These are phyloP conservation scores for Boletus semigastroideus DNA, from an alignment of 1,284 basidiomycete species.

Conservation along the genomic window DNA sequence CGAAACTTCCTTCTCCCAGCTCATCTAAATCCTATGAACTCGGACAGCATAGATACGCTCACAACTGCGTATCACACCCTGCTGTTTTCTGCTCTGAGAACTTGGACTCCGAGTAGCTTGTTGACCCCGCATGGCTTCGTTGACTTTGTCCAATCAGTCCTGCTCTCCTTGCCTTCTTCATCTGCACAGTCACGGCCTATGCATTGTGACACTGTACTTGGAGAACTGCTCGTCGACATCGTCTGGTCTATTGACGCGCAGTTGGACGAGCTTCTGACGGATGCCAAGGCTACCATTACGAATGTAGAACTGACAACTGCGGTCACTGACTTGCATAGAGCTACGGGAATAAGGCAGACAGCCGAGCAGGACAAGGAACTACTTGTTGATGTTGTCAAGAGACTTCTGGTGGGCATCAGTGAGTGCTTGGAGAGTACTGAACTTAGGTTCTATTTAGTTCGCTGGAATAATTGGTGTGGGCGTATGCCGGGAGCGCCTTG, in stretches of 20 bases:
- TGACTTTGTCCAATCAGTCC: constrained; percentile 56
- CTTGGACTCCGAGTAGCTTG: constrained; percentile 49
- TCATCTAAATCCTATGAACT: constrained; percentile 56
- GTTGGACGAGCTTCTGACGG: constrained; percentile 65
- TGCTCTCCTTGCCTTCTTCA: constrained; percentile 66
- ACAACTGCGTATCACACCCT: constrained; percentile 67
- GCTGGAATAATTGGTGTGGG: constrained; percentile 54
- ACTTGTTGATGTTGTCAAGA: constrained; percentile 57
- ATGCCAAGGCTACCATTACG: constrained; percentile 42
- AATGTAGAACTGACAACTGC: constrained; percentile 17
- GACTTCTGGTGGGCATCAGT: constrained; percentile 57
- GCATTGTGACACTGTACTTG: constrained; percentile 47
- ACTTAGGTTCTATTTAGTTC: constrained; percentile 11
- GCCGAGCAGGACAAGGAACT: constrained; percentile 63
- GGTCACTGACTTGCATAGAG: constrained; percentile 20
- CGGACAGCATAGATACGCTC: constrained; percentile 51
- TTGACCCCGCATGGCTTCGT: constrained; percentile 52
- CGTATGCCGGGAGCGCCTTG: constrained; percentile 71
- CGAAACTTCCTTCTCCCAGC: constrained; percentile 55
- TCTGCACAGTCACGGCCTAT: constrained; percentile 36
- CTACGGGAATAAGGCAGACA: constrained; percentile 46
- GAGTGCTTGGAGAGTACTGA: background rate
- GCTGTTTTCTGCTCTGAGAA: constrained; percentile 53
- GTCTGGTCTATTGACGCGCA: constrained; percentile 77
- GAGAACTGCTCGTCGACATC: constrained; percentile 72